phyloP scores from a whole-genome alignment of 2,329 filamentous ascomycete species.

The Thielaviopsis euricoi region DNA sequence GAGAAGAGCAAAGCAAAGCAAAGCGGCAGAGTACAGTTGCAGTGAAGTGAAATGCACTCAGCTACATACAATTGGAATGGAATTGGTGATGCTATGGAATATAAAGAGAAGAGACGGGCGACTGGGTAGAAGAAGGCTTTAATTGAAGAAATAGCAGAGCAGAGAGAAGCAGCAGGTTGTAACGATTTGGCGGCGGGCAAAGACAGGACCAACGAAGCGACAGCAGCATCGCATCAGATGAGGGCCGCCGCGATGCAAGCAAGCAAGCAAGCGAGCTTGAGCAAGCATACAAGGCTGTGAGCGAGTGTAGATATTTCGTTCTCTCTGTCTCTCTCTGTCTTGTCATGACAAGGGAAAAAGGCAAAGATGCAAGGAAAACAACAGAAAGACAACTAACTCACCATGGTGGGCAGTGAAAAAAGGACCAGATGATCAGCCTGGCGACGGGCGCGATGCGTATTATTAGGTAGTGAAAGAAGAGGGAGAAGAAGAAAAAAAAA shows the following conservation, averaged over 20 bases:
- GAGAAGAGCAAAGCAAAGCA: too few species aligned
- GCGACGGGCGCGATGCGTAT: constrained; percentile 28
- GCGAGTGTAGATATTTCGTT: neutral
- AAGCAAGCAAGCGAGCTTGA: neutral
- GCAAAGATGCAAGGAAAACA: constrained; percentile 9
- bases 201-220: neutral
- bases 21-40: too few species aligned
- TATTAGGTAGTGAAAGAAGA: neutral
- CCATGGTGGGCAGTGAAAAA: constrained; percentile 31
- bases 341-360: neutral
- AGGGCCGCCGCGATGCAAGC: neutral
- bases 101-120: too few species aligned
- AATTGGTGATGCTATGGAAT: too few species aligned
- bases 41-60: too few species aligned
- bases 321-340: neutral
- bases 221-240: neutral
- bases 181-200: neutral
- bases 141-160: neutral
- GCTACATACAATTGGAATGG: too few species aligned
- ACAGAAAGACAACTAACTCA: constrained; percentile 25
- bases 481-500: constrained; percentile 16
- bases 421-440: constrained; percentile 32
- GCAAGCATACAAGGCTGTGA: neutral
- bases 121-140: too few species aligned
- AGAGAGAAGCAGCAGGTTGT: neutral